These are phyloP conservation scores for Phlyctochytrium arcticum DNA, from an alignment of 192 early-diverging fungal genomes.

Conservation along the genomic window DNA sequence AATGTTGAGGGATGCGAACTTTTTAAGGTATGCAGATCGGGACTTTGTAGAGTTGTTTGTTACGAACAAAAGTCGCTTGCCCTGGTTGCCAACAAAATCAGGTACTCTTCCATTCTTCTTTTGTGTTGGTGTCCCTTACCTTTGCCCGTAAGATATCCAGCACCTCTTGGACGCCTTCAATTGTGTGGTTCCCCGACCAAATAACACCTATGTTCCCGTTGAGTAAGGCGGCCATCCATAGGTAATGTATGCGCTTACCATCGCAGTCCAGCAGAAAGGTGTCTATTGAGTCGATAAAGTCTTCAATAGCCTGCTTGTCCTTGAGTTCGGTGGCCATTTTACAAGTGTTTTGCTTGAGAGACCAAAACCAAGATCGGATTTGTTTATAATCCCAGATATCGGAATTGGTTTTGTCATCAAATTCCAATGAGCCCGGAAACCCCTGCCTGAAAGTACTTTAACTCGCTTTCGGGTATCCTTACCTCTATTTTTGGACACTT, in stretches of 20 bases:
- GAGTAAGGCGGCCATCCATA: not conserved
- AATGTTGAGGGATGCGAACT: conserved; percentile 80
- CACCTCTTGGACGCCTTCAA: conserved; percentile 67
- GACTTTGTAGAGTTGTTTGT: conserved; percentile 97
- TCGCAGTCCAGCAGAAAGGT: conserved; percentile 98
- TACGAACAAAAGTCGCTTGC: conserved; percentile 92
- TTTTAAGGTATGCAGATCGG: conserved; percentile 70
- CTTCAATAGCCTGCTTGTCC: conserved; percentile 1
- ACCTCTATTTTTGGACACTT: too few relatives aligned
- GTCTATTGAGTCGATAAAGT: conserved; percentile 75
- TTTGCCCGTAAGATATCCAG: conserved; percentile 67
- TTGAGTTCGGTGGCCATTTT: not conserved
- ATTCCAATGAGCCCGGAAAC: too few relatives aligned
- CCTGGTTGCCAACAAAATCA: conserved; percentile 20
- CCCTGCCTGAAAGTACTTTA: too few relatives aligned
- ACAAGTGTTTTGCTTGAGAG: not conserved
- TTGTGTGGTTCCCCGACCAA: conserved; percentile 72
- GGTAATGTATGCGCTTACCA: too few relatives aligned
- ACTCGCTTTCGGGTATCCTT: too few relatives aligned
- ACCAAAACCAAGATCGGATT: too few relatives aligned
- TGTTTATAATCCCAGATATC: too few relatives aligned
- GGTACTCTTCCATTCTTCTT: not conserved
- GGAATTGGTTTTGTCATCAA: too few relatives aligned
- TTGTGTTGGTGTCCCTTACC: conserved; percentile 34
- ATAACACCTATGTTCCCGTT: conserved; percentile 65